These are phyloP conservation scores for Cenococcum geophilum DNA, from an alignment of 495 filamentous ascomycete species.

Conservation along the genomic window DNA sequence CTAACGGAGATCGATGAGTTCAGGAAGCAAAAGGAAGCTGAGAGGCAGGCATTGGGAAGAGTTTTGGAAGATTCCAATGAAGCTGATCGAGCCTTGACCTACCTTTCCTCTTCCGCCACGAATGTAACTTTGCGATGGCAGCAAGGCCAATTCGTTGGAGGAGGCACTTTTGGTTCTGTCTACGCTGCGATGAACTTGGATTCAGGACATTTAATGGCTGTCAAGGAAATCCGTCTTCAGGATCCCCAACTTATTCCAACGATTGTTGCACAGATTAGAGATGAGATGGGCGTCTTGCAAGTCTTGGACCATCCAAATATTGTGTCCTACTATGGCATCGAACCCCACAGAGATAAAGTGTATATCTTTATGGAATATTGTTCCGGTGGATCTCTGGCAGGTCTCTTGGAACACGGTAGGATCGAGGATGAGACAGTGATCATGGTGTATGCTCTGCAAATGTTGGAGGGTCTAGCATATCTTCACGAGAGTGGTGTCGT, in stretches of 20 bases:
- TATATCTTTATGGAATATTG: conserved; percentile 99
- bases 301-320: conserved; percentile 95
- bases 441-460: conserved; percentile 93
- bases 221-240: conserved; percentile 96
- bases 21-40: conserved; percentile 72
- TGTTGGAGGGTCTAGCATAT: conserved; percentile 92
- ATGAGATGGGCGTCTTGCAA: conserved; percentile 95
- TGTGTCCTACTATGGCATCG: conserved; percentile 94
- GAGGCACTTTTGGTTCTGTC: conserved; percentile 94
- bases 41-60: conserved; percentile 79
- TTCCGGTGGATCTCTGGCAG: conserved; percentile 87
- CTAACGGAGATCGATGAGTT: conserved; percentile 69
- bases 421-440: conserved; percentile 98
- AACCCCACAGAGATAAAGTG: conserved; percentile 95
- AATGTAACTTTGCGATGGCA: conserved; percentile 96
- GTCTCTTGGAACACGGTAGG: conserved; percentile 84
- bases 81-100: conserved; percentile 88
- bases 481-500: conserved; percentile 84
- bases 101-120: conserved; percentile 84
- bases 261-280: conserved; percentile 86
- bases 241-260: conserved; percentile 93
- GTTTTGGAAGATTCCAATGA: conserved; percentile 93
- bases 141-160: conserved; percentile 93
- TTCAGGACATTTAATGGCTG: conserved; percentile 92
- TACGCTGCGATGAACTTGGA: conserved; percentile 97